Percentiles rank a stretch among this genome's conserved stretches.
These are phyloP conservation scores for Phytophthora kernoviae DNA, from an alignment of 352 stramenopile genomes.

Conservation along the genomic window DNA sequence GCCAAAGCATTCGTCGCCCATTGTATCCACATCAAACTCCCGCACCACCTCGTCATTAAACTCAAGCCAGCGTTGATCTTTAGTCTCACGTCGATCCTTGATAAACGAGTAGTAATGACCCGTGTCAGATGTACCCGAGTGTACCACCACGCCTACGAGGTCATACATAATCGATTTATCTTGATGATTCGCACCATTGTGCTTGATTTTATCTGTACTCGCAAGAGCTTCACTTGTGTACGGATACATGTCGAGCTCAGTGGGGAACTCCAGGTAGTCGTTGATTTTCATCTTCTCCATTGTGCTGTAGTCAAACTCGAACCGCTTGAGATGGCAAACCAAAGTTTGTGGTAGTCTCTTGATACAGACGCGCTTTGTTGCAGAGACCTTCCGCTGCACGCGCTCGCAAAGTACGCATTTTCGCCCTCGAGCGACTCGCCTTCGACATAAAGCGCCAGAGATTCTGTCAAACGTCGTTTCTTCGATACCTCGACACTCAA, in stretches of 20 bases:
- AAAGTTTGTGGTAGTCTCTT: constrained; percentile 79
- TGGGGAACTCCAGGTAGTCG: constrained; percentile 82
- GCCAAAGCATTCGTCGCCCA: constrained; percentile 91
- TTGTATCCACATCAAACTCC: constrained; percentile 73
- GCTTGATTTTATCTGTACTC: constrained; percentile 4
- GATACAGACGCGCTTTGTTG: constrained; percentile 85
- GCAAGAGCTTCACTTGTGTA: constrained; percentile 82
- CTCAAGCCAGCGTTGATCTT: constrained; percentile 77
- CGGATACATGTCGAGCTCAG: constrained; percentile 89
- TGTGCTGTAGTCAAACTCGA: constrained; percentile 90
- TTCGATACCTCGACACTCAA: constrained; percentile 83
- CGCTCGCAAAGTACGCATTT: constrained; percentile 83
- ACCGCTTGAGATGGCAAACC: constrained; percentile 87
- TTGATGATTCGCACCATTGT: neutral
- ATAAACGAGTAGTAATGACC: constrained; percentile 97
- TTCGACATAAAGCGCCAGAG: constrained; percentile 71
- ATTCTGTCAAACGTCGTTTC: constrained; percentile 66
- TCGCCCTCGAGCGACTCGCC: constrained; percentile 77
- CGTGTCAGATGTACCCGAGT: constrained; percentile 91
- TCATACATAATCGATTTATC: constrained; percentile 71
- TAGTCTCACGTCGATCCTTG: constrained; percentile 56
- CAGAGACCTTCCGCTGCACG: constrained; percentile 68
- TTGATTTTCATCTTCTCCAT: constrained; percentile 92
- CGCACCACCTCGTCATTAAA: constrained; percentile 93
- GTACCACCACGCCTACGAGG: constrained; percentile 91